These are phyloP conservation scores for Lecanicillium sp. DNA, from an alignment of 2,329 filamentous ascomycete genomes.

Conservation along the genomic window DNA sequence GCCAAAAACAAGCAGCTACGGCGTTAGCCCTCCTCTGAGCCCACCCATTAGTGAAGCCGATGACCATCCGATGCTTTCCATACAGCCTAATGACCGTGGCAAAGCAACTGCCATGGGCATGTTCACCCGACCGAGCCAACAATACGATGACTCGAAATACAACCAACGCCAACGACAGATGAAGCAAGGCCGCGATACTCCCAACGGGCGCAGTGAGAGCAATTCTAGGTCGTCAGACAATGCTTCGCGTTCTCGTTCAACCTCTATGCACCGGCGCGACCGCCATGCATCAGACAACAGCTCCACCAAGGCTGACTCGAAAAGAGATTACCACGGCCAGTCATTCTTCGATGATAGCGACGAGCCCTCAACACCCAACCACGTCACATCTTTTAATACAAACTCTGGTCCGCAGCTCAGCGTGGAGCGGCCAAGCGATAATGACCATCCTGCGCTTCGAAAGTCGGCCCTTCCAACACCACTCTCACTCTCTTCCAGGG, in stretches of 20 bases:
- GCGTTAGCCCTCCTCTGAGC: slow-evolving; percentile 30
- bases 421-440: slow-evolving; percentile 40
- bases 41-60: slow-evolving; percentile 62
- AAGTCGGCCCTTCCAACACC: slow-evolving; percentile 35
- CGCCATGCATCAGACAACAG: slow-evolving; percentile 23
- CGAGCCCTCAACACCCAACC: slow-evolving; percentile 18
- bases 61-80: slow-evolving; percentile 54
- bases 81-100: slow-evolving; percentile 68
- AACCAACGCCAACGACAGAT: slow-evolving; percentile 74
- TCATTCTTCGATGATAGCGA: slow-evolving; percentile 40
- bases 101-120: slow-evolving; percentile 66
- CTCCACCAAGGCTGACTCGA: slow-evolving; percentile 19
- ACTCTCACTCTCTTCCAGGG: slow-evolving; percentile 23
- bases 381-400: slow-evolving; percentile 3
- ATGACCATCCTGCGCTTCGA: slow-evolving; percentile 47
- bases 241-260: slow-evolving; percentile 38
- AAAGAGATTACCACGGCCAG: slow-evolving; percentile 23
- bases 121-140: slow-evolving; percentile 61
- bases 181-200: slow-evolving; percentile 58
- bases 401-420: slow-evolving; percentile 15
- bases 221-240: slow-evolving; percentile 26
- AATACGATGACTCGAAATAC: slow-evolving; percentile 81
- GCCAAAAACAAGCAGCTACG: slow-evolving; percentile 23
- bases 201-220: slow-evolving; percentile 38
- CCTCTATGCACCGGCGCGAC: slow-evolving; percentile 29